Conservation (phyloP, 768 basidiomycete species). For the Serpula lacrymans region DNA sequence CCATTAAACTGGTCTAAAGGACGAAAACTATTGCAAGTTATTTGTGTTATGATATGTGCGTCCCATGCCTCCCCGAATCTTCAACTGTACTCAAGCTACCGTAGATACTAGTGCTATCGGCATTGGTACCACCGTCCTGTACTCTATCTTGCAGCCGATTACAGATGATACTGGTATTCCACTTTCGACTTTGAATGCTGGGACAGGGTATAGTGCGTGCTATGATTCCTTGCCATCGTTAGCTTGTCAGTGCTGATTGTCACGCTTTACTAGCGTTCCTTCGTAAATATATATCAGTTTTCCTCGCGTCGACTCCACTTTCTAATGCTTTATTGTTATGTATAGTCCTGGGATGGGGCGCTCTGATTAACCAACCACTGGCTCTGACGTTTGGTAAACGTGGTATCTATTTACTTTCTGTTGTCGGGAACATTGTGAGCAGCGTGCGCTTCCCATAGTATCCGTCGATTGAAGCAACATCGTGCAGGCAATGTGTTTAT, state of each 20-base stretch:
- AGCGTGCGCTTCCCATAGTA: background rate
- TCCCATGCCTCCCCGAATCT: background rate
- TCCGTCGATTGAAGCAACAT: background rate
- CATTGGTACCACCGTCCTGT: conserved; percentile 14
- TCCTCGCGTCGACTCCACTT: background rate
- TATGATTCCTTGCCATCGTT: background rate
- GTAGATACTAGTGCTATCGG: conserved; percentile 16
- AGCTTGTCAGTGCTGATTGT: background rate
- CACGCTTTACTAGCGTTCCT: conserved; percentile 14
- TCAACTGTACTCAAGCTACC: background rate
- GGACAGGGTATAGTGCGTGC: conserved; percentile 15
- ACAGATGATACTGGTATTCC: conserved; percentile 15
- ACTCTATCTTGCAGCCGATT: conserved; percentile 17
- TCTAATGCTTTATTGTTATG: background rate
- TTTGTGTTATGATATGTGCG: background rate
- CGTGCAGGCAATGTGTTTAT: conserved; percentile 15
- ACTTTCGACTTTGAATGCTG: conserved; percentile 16
- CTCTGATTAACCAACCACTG: conserved; percentile 16
- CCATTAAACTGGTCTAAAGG: conserved; percentile 6
- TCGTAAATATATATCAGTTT: conserved; percentile 8
- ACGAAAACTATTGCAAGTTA: background rate
- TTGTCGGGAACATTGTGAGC: conserved; percentile 14
- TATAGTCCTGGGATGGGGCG: conserved; percentile 15
- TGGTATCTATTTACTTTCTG: conserved; percentile 14
- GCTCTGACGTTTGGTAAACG: conserved; percentile 18